phyloP scores from a whole-genome alignment of 2,329 filamentous ascomycete species.

The Periconia digitata region DNA sequence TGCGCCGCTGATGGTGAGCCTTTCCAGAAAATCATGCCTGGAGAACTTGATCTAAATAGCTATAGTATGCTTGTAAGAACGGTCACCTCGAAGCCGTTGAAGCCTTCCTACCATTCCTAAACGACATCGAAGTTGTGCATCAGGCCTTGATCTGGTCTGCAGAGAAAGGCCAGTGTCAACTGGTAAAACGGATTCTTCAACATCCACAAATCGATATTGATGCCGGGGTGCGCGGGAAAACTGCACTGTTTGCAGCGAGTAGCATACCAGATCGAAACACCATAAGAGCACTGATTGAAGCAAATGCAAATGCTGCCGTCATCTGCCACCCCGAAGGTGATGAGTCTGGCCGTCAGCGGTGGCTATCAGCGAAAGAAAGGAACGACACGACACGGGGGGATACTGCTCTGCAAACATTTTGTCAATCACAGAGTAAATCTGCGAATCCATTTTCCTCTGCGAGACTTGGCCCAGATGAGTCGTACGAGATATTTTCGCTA shows the following conservation, averaged over 20 bases:
- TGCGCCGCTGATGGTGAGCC: conserved; percentile 7
- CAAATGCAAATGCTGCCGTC: conserved; percentile 12
- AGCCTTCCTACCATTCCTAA: conserved; percentile 13
- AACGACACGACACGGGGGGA: background rate
- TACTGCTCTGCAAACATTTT: conserved; percentile 7
- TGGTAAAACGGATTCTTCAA: conserved; percentile 32
- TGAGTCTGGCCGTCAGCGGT: background rate
- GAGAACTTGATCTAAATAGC: background rate
- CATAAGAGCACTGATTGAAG: conserved; percentile 9
- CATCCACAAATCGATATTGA: conserved; percentile 39
- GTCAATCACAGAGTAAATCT: background rate
- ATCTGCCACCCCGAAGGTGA: background rate
- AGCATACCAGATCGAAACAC: conserved; percentile 1
- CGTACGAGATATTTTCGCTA: background rate
- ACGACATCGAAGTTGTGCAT: conserved; percentile 27
- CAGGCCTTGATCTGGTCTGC: conserved; percentile 32
- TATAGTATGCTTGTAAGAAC: conserved; percentile 13
- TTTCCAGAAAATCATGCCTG: background rate
- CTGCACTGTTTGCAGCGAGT: conserved; percentile 20
- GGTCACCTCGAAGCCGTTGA: conserved; percentile 13
- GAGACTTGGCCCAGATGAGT: background rate
- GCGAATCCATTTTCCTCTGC: too few relatives aligned
- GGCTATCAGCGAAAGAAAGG: background rate
- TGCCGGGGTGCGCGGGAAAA: conserved; percentile 15
- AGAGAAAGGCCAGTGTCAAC: conserved; percentile 8